Conservation (phyloP, 768 basidiomycete genomes). For the Podaxis sp. region DNA sequence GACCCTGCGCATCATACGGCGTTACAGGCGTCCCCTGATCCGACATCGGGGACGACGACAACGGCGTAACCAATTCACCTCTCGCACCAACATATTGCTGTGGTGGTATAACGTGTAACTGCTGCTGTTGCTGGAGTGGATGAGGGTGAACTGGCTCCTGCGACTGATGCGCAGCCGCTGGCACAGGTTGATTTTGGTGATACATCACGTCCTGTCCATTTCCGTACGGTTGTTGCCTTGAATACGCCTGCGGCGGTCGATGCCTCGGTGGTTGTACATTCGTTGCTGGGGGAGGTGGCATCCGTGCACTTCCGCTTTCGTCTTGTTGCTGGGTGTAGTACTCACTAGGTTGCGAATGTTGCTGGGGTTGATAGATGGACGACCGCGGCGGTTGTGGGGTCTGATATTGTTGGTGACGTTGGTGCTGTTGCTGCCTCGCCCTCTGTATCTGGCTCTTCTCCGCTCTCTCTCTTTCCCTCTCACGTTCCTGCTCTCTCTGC, state of each 20-base stretch:
- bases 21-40: conserved; percentile 17
- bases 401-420: not conserved
- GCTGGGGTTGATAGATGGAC: not conserved
- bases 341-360: conserved; percentile 16
- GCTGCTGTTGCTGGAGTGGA: conserved; percentile 26
- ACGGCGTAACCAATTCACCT: conserved; percentile 16
- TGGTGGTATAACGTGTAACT: conserved; percentile 30
- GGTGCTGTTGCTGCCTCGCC: conserved; percentile 22
- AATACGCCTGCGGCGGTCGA: conserved; percentile 3
- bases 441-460: conserved; percentile 17
- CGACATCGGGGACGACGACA: conserved; percentile 13
- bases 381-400: not conserved
- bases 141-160: conserved; percentile 2
- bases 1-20: conserved; percentile 15
- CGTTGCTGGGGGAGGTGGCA: not conserved
- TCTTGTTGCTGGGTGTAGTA: conserved; percentile 20
- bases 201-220: not conserved
- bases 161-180: conserved; percentile 14
- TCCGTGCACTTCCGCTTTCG: conserved; percentile 18
- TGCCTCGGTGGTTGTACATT: not conserved
- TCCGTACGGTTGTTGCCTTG: not conserved
- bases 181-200: not conserved
- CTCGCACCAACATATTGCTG: conserved; percentile 22
- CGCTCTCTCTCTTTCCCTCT: conserved; percentile 20
- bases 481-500: conserved; percentile 18